Conservation (phyloP, 163 green algal genomes). For the Coccomyxa subellipsoidea region DNA sequence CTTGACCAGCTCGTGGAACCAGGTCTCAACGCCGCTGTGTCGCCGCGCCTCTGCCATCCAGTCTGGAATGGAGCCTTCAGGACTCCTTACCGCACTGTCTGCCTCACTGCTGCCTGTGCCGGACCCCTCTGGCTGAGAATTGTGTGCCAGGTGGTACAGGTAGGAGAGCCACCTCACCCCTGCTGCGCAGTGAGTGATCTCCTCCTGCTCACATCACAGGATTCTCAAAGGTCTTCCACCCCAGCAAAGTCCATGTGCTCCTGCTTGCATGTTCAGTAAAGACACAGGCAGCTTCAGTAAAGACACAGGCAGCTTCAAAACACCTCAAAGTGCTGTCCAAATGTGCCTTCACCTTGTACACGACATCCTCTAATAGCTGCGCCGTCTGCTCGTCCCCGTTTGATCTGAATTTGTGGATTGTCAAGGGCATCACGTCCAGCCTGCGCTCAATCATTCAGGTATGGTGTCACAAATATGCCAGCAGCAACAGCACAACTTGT, state of each 20-base stretch:
- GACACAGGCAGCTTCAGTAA: too few relatives aligned
- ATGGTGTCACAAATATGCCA: too few relatives aligned
- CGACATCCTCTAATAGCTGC: slow-evolving; percentile 62
- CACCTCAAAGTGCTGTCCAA: too few relatives aligned
- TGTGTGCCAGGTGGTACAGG: slow-evolving; percentile 41
- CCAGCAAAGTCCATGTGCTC: not conserved
- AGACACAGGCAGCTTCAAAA: too few relatives aligned
- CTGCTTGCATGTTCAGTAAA: not conserved
- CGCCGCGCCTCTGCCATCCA: slow-evolving; percentile 40
- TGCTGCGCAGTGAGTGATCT: slow-evolving; percentile 86
- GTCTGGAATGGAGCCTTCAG: not conserved
- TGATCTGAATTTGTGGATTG: slow-evolving; percentile 72
- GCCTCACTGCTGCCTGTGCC: not conserved
- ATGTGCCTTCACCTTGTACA: slow-evolving; percentile 43
- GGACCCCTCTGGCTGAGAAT: not conserved
- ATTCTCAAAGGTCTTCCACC: too few relatives aligned
- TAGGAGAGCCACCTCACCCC: slow-evolving; percentile 83
- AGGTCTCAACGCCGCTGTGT: slow-evolving; percentile 49
- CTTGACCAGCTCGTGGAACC: slow-evolving; percentile 82
- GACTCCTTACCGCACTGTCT: too few relatives aligned
- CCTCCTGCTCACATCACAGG: slow-evolving; percentile 60
- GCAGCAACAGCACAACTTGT: not conserved
- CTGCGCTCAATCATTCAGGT: slow-evolving; percentile 2
- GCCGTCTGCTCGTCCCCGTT: slow-evolving; percentile 61
- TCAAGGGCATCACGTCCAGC: slow-evolving; percentile 86